phyloP scores from a whole-genome alignment of 2,329 filamentous ascomycete genomes.

The Botrytis cinerea region DNA sequence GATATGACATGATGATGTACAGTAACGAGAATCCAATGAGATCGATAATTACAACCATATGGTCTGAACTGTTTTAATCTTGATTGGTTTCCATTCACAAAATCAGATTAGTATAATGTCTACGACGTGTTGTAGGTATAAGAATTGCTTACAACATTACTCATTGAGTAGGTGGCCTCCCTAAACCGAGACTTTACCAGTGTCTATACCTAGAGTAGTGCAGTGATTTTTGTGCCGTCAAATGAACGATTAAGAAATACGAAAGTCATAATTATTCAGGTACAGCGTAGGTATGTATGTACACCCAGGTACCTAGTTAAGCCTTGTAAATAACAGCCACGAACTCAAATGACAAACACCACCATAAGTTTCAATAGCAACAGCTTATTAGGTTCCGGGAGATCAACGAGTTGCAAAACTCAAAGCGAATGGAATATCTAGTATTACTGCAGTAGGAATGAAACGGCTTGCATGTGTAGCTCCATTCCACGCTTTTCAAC shows the following conservation, averaged over 20 bases:
- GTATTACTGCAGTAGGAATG: not conserved
- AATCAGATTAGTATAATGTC: not conserved
- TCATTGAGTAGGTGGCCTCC: not conserved
- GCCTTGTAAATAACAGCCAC: not conserved
- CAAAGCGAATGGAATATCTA: not conserved
- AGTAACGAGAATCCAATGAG: not conserved
- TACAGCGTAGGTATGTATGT: not conserved
- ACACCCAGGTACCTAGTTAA: constrained; percentile 1
- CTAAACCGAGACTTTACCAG: too few species aligned
- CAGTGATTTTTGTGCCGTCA: not conserved
- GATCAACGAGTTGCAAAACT: constrained; percentile 7
- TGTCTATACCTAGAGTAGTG: not conserved
- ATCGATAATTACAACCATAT: not conserved
- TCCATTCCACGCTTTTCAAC: not conserved
- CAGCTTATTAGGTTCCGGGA: constrained; percentile 15
- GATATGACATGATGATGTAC: not conserved
- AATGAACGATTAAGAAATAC: not conserved
- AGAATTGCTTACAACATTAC: not conserved
- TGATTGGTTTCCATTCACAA: not conserved
- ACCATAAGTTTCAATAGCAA: not conserved
- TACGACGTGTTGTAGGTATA: not conserved
- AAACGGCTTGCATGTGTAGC: not conserved
- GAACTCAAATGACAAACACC: constrained; percentile 7
- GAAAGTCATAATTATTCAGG: not conserved
- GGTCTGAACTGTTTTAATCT: not conserved